Percentiles rank a stretch among this genome's conserved stretches.
phyloP scores from a whole-genome alignment of 345 rosid species.

The Bruguiera sexangula region DNA sequence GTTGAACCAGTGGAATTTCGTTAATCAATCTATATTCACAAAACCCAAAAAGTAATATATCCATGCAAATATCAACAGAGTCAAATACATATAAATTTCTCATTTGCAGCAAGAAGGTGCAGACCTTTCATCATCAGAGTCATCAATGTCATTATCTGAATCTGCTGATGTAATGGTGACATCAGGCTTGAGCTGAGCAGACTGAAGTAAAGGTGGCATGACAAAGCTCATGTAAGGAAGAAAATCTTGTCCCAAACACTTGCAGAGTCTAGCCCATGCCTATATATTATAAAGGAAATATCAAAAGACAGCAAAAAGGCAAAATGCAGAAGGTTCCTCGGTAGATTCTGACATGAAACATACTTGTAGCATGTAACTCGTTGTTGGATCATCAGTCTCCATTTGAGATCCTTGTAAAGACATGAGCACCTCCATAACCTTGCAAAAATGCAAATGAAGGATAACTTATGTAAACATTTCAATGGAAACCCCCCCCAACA shows the following conservation, averaged over 20 bases:
- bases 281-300: slow-evolving; percentile 24
- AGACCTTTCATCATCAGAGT: slow-evolving; percentile 98
- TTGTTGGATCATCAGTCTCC: slow-evolving; percentile 99
- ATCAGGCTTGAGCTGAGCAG: slow-evolving; percentile 99
- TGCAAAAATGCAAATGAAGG: slow-evolving; percentile 4
- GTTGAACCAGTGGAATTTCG: not conserved
- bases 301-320: not conserved
- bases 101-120: slow-evolving; percentile 10
- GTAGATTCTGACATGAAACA: slow-evolving; percentile 2
- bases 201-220: slow-evolving; percentile 96
- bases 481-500: not conserved
- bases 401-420: slow-evolving; percentile 92
- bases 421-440: slow-evolving; percentile 99
- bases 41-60: not conserved
- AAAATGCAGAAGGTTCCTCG: not conserved
- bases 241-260: slow-evolving; percentile 97
- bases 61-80: not conserved
- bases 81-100: not conserved
- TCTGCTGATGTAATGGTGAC: slow-evolving; percentile 96
- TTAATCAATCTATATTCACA: no score
- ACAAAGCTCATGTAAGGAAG: slow-evolving; percentile 97
- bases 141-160: slow-evolving; percentile 88
- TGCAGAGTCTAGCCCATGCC: slow-evolving; percentile 99
- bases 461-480: not conserved
- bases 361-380: slow-evolving; percentile 98